These are phyloP conservation scores for Fusarium albosuccineum DNA, from an alignment of 2,329 filamentous ascomycete genomes.

Conservation along the genomic window DNA sequence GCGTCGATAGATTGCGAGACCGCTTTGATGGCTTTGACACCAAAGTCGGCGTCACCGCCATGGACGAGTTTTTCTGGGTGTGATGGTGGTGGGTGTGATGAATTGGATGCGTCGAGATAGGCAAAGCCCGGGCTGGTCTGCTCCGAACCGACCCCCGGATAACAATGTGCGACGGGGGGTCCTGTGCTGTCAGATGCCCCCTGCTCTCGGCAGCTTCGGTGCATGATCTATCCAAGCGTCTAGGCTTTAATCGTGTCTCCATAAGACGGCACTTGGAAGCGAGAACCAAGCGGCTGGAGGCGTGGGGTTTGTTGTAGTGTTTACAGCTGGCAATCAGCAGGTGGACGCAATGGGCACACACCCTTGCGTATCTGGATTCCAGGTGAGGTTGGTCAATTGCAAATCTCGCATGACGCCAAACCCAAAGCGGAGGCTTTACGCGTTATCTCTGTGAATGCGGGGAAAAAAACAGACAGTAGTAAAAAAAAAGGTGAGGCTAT, in stretches of 20 bases:
- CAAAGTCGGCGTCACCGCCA: constrained; percentile 28
- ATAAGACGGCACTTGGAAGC: neutral
- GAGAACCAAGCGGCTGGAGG: neutral
- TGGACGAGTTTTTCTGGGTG: too few species aligned
- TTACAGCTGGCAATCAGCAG: constrained; percentile 2
- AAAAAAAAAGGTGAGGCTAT: constrained; percentile 2
- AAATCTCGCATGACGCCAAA: constrained; percentile 40
- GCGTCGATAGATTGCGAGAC: constrained; percentile 26
- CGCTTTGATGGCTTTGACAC: constrained; percentile 11
- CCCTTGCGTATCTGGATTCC: constrained; percentile 30
- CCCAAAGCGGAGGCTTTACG: constrained; percentile 7
- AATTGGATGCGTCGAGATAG: constrained; percentile 3
- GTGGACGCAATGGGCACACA: neutral
- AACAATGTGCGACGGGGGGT: neutral
- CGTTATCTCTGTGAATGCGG: constrained; percentile 35
- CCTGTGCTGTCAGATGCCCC: too few species aligned
- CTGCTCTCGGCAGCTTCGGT: too few species aligned
- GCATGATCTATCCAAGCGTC: too few species aligned
- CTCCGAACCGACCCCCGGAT: neutral
- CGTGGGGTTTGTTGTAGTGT: neutral
- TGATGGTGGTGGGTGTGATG: neutral
- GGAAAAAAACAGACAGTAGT: constrained; percentile 17
- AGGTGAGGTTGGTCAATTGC: constrained; percentile 33
- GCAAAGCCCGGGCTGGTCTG: constrained; percentile 2
- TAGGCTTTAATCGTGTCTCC: neutral